Evolutionary conservation across 768 basidiomycete species (phyloP), one percentile per base, ranked within the genome.

Genomic region (Amanita polypyramis): DNA sequence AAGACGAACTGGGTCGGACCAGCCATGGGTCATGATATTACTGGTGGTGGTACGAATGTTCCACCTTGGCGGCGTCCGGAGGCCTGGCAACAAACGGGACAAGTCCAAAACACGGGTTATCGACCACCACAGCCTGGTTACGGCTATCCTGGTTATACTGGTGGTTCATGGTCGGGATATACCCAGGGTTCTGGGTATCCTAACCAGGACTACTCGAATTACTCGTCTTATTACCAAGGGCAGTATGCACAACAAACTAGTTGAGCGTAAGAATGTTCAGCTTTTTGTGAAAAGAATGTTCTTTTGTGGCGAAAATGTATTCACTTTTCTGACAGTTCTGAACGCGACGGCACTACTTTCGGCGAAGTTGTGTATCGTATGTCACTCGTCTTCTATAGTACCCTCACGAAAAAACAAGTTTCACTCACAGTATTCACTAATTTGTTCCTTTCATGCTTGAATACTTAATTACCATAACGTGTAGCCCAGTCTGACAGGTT

Each of bases 51-150:
- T 48, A 80, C 85, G 42, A 88, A 83, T 58, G 76, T 91, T 50
- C 89, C 90, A 59, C 89, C 89, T 23, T 92, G 89, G 89, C 85
- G 89, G 59, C 85, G 87, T 52, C 90, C 89, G 4, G 89, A 92
- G 65, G 79, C 80, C 46, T 92, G 89, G 89, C 79, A 82, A 54
- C 77, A 80, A 50, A 70, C 72, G 34, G 56, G 66, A 54, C 74
- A 70, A 41, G 60, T 59, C 50, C 72, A 71, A 42, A 74, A 74
- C 49, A 73, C 77, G 55, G 81, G 80, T 45, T 84, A 77, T 66
- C 77, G 85, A 48, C 84, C 85, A 27, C 83, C 82, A 44, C 84
- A 83, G 64, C 57, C 63, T 14, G 70, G 72, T 20, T 82, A 81
- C 53, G 66, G 63, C 33, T 69, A 76, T 56, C 59, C 57, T 45